Conservation (phyloP, 805 yeast species). For the Saccharomycopsis vini region DNA sequence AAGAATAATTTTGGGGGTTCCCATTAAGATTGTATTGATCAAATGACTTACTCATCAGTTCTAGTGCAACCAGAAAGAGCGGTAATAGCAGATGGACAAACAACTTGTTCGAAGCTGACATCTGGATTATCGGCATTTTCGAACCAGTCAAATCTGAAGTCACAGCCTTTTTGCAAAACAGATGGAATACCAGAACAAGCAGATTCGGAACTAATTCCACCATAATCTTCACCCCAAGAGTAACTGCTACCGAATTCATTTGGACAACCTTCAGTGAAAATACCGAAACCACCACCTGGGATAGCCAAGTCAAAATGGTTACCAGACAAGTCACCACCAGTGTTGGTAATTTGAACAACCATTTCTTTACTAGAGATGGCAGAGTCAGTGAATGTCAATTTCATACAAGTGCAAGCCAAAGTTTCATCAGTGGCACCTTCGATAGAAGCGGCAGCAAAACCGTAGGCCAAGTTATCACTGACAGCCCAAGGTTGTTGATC, state of each 20-base stretch:
- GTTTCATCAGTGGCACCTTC: slow-evolving; percentile 1
- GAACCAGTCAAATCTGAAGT: slow-evolving; percentile 13
- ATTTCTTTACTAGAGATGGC: slow-evolving; percentile 6
- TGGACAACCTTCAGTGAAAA: not conserved
- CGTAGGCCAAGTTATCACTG: slow-evolving; percentile 7
- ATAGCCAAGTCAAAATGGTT: slow-evolving; percentile 11
- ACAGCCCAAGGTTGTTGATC: slow-evolving; percentile 12
- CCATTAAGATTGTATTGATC: too few species aligned
- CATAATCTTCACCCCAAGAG: slow-evolving; percentile 11
- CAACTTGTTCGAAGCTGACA: slow-evolving; percentile 8
- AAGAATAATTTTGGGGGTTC: too few species aligned
- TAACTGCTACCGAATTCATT: slow-evolving; percentile 3
- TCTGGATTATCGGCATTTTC: slow-evolving; percentile 13
- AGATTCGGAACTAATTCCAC: slow-evolving; percentile 10
- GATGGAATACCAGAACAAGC: slow-evolving; percentile 13
- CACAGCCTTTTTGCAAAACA: slow-evolving; percentile 10
- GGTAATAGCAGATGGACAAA: slow-evolving; percentile 12
- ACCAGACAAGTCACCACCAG: slow-evolving; percentile 5
- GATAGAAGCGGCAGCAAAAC: slow-evolving; percentile 4
- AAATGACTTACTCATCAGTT: slow-evolving; percentile 4
- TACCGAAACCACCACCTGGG: slow-evolving; percentile 15
- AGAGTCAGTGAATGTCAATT: slow-evolving; percentile 8
- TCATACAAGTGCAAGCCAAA: slow-evolving; percentile 8
- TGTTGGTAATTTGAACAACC: slow-evolving; percentile 14
- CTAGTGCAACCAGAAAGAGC: slow-evolving; percentile 10